Base-by-base conservation (phyloP, 169 alveolate genomes). In the Eimeria acervulina region DNA sequence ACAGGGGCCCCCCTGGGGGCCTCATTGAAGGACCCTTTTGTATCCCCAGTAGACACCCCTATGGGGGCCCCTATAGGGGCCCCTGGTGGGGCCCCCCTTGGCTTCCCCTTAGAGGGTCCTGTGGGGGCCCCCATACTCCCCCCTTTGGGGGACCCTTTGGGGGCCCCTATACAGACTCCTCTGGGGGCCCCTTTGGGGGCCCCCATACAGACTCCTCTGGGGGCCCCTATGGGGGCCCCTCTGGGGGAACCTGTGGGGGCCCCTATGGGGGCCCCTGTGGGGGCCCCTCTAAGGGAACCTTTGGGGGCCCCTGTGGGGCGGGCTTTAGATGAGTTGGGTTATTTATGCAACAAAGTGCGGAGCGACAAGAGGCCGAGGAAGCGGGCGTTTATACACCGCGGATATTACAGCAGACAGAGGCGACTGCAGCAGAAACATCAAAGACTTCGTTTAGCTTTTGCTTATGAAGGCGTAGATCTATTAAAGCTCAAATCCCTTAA, bases 371-470 rank as follows among this genome's bases (percentile, higher is more conserved):
- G 38, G 42, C 66, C 31, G 2, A 8, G 94, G 66, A 87, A 87
- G 36, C 52, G 94, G 23, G 94, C 94, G 4, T 87, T 61, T 40
- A 52, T 80, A 42, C 94, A 87, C 26, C 31, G 94, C 19, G 94
- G 94, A n/a, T 63, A 36, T 61, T 87, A 61, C 55, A n/a, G 40
- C 36, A 31, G 40, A n/a, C 80, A 87, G 63, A 23, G 40, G 10
- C 36, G 19, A 17, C 80, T 59, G 36, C 83, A 87, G 40, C 19
- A 19, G 59, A 55, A 61, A 42, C 36, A 61, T 31, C 17, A 87
- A 31, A 55, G 23, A n/a, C 26, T 40, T 19, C 80, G 94, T 8
- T 59, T 87, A 26, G 94, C 94, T 2, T 87, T 87, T 47, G 94
- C 94, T 63, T 66, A 52, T 40, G 81, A 87, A 59, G 94, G 94